phyloP scores from a whole-genome alignment of 768 basidiomycete genomes.

The Xerocomellus intermedius region DNA sequence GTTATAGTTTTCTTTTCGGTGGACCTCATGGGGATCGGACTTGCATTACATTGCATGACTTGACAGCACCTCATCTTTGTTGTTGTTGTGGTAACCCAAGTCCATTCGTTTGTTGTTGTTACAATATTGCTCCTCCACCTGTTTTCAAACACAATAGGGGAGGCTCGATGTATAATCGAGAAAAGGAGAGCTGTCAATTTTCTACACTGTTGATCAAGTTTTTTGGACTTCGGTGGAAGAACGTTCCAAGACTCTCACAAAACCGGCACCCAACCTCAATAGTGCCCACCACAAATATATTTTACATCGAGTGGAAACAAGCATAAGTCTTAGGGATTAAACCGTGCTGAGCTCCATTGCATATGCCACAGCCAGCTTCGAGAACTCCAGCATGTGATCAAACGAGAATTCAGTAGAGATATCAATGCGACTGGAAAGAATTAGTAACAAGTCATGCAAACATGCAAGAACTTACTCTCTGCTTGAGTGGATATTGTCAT shows the following conservation, averaged over 20 bases:
- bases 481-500: slow-evolving; percentile 70
- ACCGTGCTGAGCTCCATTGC: slow-evolving; percentile 69
- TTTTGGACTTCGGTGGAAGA: too few relatives aligned
- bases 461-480: slow-evolving; percentile 63
- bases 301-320: background rate
- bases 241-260: background rate
- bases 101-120: background rate
- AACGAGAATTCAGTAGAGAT: slow-evolving; percentile 89
- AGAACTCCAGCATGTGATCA: slow-evolving; percentile 85
- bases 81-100: background rate
- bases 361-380: slow-evolving; percentile 78
- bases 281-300: background rate
- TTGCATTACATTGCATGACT: background rate
- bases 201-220: too few relatives aligned
- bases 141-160: too few relatives aligned
- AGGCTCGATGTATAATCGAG: background rate
- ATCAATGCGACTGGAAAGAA: slow-evolving; percentile 65
- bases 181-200: too few relatives aligned
- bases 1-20: background rate
- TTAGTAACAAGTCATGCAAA: slow-evolving; percentile 38
- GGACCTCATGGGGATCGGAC: background rate
- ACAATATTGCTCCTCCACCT: background rate
- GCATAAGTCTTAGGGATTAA: background rate
- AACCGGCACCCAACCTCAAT: background rate
- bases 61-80: background rate